Conservation (phyloP, 1,139 yeast genomes). For the Lodderomyces metapsilosis region DNA sequence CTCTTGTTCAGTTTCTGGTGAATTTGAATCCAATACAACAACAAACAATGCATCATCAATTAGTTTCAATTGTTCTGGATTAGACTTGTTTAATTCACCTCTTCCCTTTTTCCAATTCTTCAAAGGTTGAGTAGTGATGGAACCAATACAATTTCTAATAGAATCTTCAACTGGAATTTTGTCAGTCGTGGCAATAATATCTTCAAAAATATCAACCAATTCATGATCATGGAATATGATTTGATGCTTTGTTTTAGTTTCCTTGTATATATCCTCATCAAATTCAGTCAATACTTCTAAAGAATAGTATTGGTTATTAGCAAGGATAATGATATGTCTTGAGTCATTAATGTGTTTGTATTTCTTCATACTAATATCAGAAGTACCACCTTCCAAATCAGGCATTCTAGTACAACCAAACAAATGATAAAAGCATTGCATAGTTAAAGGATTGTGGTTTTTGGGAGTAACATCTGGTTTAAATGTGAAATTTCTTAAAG, state of each 20-base stretch:
- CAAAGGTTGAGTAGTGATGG: slow-evolving; percentile 67
- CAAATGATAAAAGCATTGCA: slow-evolving; percentile 63
- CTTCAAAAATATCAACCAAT: slow-evolving; percentile 48
- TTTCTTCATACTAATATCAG: slow-evolving; percentile 31
- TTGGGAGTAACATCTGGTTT: slow-evolving; percentile 58
- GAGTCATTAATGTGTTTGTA: slow-evolving; percentile 27
- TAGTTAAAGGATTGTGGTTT: slow-evolving; percentile 53
- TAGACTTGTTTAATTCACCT: slow-evolving; percentile 44
- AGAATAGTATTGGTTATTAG: slow-evolving; percentile 62
- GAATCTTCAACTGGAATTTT: slow-evolving; percentile 38
- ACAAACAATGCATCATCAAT: slow-evolving; percentile 69
- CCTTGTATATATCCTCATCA: slow-evolving; percentile 32
- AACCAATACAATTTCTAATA: slow-evolving; percentile 59
- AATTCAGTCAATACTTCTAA: slow-evolving; percentile 52
- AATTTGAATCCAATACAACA: slow-evolving; percentile 58
- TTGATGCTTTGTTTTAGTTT: slow-evolving; percentile 20
- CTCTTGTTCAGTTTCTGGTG: slow-evolving; percentile 53
- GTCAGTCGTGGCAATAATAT: slow-evolving; percentile 47
- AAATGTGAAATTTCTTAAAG: slow-evolving; percentile 52
- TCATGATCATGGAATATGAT: slow-evolving; percentile 57
- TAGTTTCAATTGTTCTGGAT: slow-evolving; percentile 40
- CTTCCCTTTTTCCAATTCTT: slow-evolving; percentile 63
- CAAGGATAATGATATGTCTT: slow-evolving; percentile 54
- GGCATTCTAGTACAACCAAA: slow-evolving; percentile 73
- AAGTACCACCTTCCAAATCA: slow-evolving; percentile 23